These are phyloP conservation scores for Neodidymelliopsis sp. DNA, from an alignment of 2,329 filamentous ascomycete genomes.

Conservation along the genomic window DNA sequence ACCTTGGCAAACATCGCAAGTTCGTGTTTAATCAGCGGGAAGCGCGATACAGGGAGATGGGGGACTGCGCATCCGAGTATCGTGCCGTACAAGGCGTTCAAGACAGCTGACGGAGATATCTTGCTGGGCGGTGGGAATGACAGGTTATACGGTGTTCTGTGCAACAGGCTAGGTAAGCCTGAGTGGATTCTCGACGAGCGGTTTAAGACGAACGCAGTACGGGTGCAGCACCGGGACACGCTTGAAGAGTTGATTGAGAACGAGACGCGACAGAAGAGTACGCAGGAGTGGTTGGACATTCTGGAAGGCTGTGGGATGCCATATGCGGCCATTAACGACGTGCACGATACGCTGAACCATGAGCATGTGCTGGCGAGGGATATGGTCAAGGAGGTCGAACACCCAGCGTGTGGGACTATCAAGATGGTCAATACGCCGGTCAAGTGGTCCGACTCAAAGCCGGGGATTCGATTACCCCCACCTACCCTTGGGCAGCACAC, in stretches of 20 bases:
- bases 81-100: constrained; percentile 89
- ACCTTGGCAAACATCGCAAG: constrained; percentile 95
- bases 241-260: constrained; percentile 82
- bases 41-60: constrained; percentile 90
- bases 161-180: constrained; percentile 62
- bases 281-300: constrained; percentile 83
- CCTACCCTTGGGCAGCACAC: constrained; percentile 71
- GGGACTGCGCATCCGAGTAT: constrained; percentile 98
- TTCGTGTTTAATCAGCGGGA: constrained; percentile 84
- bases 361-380: constrained; percentile 78
- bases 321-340: constrained; percentile 92
- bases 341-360: constrained; percentile 83
- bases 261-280: constrained; percentile 78
- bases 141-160: constrained; percentile 66
- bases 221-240: constrained; percentile 73
- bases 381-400: constrained; percentile 90
- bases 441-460: constrained; percentile 86
- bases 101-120: constrained; percentile 68
- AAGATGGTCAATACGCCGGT: constrained; percentile 93
- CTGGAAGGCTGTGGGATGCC: constrained; percentile 94
- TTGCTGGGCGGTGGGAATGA: constrained; percentile 71
- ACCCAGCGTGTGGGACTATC: constrained; percentile 81
- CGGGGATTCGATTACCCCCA: constrained; percentile 77
- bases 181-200: constrained; percentile 65
- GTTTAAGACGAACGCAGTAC: constrained; percentile 65